Evolutionary conservation across 306 rosid genomes (phyloP).

Genomic region (Morella rubra): DNA sequence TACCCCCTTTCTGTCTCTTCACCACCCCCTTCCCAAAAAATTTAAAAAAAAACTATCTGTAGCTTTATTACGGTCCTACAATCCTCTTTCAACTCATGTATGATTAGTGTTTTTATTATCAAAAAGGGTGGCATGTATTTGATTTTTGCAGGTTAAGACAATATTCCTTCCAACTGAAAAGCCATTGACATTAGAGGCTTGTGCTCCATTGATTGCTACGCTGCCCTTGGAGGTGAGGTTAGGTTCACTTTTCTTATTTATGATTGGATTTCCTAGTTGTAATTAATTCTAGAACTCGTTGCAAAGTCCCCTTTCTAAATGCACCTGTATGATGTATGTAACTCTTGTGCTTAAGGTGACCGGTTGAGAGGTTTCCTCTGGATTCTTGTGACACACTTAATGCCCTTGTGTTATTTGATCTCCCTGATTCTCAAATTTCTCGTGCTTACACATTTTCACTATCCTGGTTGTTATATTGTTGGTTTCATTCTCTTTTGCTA

Average conservation of each 20-base stretch:
- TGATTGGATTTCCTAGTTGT: background rate
- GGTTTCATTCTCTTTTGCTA: background rate
- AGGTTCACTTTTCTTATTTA: slow-evolving; percentile 9
- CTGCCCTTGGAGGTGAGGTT: slow-evolving; percentile 80
- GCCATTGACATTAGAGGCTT: slow-evolving; percentile 55
- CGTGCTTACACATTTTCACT: background rate
- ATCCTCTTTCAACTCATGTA: background rate
- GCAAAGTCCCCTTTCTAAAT: background rate
- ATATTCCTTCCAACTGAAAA: slow-evolving; percentile 72
- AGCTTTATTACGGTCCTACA: background rate
- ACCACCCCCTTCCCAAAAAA: too few species aligned
- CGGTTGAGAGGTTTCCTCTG: background rate
- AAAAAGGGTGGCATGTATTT: background rate
- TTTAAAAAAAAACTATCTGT: background rate
- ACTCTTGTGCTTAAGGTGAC: background rate
- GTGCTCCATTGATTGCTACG: slow-evolving; percentile 83
- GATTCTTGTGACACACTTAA: slow-evolving; percentile 2
- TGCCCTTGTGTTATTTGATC: slow-evolving; percentile 10
- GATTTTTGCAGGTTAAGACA: slow-evolving; percentile 57
- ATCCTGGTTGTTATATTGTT: background rate
- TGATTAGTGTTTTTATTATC: slow-evolving; percentile 5
- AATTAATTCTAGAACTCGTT: background rate
- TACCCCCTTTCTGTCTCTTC: background rate
- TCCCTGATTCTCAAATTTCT: background rate
- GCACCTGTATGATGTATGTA: background rate